phyloP scores from a whole-genome alignment of 2,329 filamentous ascomycete genomes.

The Dactylellina sp. region DNA sequence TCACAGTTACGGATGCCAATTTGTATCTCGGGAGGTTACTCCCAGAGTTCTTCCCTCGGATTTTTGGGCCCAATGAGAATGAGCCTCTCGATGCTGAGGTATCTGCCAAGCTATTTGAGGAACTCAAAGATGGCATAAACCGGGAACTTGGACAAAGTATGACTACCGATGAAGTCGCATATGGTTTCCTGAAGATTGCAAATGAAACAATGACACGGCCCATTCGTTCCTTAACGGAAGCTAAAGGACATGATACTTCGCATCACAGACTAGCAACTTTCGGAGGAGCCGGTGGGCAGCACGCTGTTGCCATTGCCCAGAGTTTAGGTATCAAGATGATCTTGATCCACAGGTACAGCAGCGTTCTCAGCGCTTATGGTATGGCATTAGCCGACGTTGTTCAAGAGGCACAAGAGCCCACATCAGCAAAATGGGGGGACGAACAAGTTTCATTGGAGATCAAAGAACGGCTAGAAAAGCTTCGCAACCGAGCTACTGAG shows the following conservation, averaged over 20 bases:
- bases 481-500: slow-evolving; percentile 79
- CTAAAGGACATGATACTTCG: slow-evolving; percentile 89
- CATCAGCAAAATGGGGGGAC: slow-evolving; percentile 73
- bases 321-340: slow-evolving; percentile 87
- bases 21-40: slow-evolving; percentile 84
- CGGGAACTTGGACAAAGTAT: slow-evolving; percentile 77
- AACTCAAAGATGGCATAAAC: slow-evolving; percentile 82
- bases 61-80: slow-evolving; percentile 90
- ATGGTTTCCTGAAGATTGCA: slow-evolving; percentile 88
- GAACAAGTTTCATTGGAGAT: slow-evolving; percentile 73
- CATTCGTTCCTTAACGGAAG: slow-evolving; percentile 89
- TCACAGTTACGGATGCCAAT: slow-evolving; percentile 95
- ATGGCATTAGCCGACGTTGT: slow-evolving; percentile 95
- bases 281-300: slow-evolving; percentile 89
- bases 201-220: slow-evolving; percentile 93
- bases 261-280: slow-evolving; percentile 92
- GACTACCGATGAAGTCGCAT: slow-evolving; percentile 84
- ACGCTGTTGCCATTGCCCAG: slow-evolving; percentile 89
- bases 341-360: slow-evolving; percentile 86
- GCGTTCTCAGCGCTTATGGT: slow-evolving; percentile 88
- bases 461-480: slow-evolving; percentile 76
- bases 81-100: slow-evolving; percentile 81
- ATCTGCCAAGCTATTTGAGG: slow-evolving; percentile 79
- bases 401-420: slow-evolving; percentile 86
- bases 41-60: slow-evolving; percentile 93